Percentiles rank a stretch among this genome's conserved stretches.
Conservation (phyloP, 163 green algal species). For the Botryococcus braunii region DNA sequence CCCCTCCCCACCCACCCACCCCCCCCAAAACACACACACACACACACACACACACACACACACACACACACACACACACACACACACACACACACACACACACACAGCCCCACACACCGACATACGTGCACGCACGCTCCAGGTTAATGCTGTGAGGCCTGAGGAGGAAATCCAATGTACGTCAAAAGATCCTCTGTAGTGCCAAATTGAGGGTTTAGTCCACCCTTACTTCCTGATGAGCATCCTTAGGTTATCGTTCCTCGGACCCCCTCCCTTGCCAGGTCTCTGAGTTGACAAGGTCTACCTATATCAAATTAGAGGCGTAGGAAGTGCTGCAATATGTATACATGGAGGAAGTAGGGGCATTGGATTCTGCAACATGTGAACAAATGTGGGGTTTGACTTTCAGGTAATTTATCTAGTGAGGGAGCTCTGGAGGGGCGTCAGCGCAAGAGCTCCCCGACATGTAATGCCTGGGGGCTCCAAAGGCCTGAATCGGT, state of each 20-base stretch:
- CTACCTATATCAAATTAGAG: not conserved
- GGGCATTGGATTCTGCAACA: not conserved
- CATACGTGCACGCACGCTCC: no score
- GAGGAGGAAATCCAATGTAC: no score
- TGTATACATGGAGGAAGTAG: not conserved
- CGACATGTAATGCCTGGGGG: not conserved
- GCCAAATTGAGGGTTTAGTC: no score
- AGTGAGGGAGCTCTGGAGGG: constrained; percentile 76
- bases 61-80: no score
- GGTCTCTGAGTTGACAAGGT: not conserved
- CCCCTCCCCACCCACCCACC: no score
- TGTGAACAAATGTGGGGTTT: constrained; percentile 1
- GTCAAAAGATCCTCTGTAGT: no score
- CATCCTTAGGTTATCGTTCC: not conserved
- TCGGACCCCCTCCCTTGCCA: not conserved
- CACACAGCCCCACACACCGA: no score
- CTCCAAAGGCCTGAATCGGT: constrained; percentile 63
- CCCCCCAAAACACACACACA: no score
- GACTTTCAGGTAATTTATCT: constrained; percentile 47
- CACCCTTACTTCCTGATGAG: no score
- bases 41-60: no score
- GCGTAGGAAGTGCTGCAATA: not conserved
- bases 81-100: no score
- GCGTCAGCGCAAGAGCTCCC: constrained; percentile 46
- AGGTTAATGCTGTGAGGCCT: no score